Base-by-base conservation (phyloP, 2,329 filamentous ascomycete genomes). In the Neofusicoccum umdonicola region DNA sequence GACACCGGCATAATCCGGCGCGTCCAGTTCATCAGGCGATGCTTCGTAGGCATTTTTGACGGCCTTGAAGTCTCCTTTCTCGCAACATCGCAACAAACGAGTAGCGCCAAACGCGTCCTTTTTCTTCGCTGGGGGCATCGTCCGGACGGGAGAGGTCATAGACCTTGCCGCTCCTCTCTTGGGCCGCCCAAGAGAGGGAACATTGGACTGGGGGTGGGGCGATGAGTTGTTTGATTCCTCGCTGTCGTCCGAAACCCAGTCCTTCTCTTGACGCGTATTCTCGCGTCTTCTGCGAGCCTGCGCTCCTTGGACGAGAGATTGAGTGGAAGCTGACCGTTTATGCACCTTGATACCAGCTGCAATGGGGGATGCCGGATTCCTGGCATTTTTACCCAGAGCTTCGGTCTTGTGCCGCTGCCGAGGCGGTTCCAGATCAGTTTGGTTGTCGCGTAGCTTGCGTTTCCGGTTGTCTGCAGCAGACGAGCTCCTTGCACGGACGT, bases 1-100 rank as follows among this genome's bases (percentile, higher is more conserved):
- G 72, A 98, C 98, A n/a, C 92, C 92, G 13, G 95, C 95, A 74
- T 97, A 96, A 73, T 99, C 95, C 27, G 91, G 88, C 65, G 93
- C 86, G 70, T 99, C 91, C 62, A 98, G 78, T 76, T 98, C 93
- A 67, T 96, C 91, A 0, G 92, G 93, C 19, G 93, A 87, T 73
- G 96, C 91, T 8, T 85, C 82, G 37, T 93, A 84, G 67, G 91
- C 87, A 70, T 87, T 85, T 74, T 91, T 93, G 15, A 92, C 93
- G 9, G 83, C 82, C 1, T 94, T 91, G 63, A 95, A 85, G 73
- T 96, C 92, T 58, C 93, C 92, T 70, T 89, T 88, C 42, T 93
- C 91, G 76, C 93, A 96, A 34, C 94, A 93, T 68, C 93, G 88
- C n/a, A 94, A 93, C 27, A 99, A 83, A 62, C 90, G 86, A 4